Conservation (phyloP, 495 filamentous ascomycete species). For the Aspergillus carlsbadensis region DNA sequence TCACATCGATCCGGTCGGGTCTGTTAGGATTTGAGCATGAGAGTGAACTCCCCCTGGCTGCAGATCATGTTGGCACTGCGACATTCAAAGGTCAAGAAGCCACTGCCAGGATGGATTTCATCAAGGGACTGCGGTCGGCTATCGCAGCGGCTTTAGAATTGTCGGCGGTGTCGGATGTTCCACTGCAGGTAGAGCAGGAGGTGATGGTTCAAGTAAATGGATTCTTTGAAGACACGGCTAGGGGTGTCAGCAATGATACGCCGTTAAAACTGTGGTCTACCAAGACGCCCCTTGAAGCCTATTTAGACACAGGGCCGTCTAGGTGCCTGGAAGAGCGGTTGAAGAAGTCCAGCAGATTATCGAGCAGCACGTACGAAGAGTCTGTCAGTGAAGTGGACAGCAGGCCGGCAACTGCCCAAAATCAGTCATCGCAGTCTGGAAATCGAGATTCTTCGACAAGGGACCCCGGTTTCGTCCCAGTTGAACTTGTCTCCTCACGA, state of each 20-base stretch:
- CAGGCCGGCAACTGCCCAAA: constrained; percentile 24
- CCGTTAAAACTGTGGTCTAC: constrained; percentile 56
- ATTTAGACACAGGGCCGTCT: constrained; percentile 30
- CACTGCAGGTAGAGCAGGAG: constrained; percentile 45
- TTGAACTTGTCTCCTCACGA: constrained; percentile 16
- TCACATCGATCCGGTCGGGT: constrained; percentile 62
- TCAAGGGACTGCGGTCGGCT: constrained; percentile 47
- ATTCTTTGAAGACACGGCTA: constrained; percentile 55
- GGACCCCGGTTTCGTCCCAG: constrained; percentile 3
- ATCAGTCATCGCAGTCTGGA: not conserved
- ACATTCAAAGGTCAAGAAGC: constrained; percentile 53
- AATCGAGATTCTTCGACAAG: constrained; percentile 14
- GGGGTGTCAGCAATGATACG: constrained; percentile 39
- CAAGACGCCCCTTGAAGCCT: constrained; percentile 49
- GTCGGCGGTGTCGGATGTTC: constrained; percentile 36
- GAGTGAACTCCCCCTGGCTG: constrained; percentile 54
- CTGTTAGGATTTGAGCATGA: constrained; percentile 55
- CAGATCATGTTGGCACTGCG: constrained; percentile 57
- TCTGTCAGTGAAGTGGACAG: constrained; percentile 38
- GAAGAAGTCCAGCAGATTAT: constrained; percentile 21
- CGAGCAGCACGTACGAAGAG: constrained; percentile 26
- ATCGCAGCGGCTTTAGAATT: constrained; percentile 44
- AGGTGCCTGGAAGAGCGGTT: constrained; percentile 33
- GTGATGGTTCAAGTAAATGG: constrained; percentile 61
- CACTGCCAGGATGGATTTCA: constrained; percentile 47